Evolutionary conservation across 164 flowering plant genomes (phyloP), one percentile per base, ranked within the genome.

Genomic region (Euptelea pleiosperma): DNA sequence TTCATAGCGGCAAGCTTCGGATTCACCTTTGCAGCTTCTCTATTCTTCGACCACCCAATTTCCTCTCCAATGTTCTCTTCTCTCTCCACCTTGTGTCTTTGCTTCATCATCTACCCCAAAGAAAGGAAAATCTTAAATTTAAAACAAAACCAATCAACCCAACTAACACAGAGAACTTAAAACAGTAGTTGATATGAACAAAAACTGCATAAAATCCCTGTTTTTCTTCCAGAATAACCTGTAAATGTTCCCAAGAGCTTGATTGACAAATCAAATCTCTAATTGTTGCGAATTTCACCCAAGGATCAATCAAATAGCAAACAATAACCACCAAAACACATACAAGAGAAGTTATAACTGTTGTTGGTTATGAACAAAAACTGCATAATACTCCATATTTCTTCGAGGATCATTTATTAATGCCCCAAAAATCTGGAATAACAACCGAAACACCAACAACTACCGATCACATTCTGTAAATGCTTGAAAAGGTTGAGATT

Each of bases 1-100:
- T 93, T 93, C 97, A 93, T 90, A 30, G 92, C 84, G 18, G 86
- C 83, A 57, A 93, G 92, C 70, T 90, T 81, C 53, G 99, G 96
- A 41, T 81, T 85, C 36, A 33, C 68, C 77, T 90, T 90, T 33
- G 99, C 95, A 16, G 50, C 84, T 66, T 90, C 91, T 63, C 30
- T 54, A 55, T 93, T 93, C 79, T 93, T 88, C 16, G 97, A 61
- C 99, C 94, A 76, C 52, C 99, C 99, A 56, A 86, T 61, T 73
- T 93, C 99, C 8, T 86, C 92, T 21, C 99, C 99, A 42, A 93
- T 90, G 40, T 77, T 85, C 54, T 73, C 63, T 64, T 93, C 99
- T 58, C 84, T 81, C 80, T 93, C 99, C 61, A 90, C 80, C 76
- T 93, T 93, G 78, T 93, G 99, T 73, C 97, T 84, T 73, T 87